Evolutionary conservation across 2,329 filamentous ascomycete species (phyloP).

Genomic region (Escovopsis sp.): DNA sequence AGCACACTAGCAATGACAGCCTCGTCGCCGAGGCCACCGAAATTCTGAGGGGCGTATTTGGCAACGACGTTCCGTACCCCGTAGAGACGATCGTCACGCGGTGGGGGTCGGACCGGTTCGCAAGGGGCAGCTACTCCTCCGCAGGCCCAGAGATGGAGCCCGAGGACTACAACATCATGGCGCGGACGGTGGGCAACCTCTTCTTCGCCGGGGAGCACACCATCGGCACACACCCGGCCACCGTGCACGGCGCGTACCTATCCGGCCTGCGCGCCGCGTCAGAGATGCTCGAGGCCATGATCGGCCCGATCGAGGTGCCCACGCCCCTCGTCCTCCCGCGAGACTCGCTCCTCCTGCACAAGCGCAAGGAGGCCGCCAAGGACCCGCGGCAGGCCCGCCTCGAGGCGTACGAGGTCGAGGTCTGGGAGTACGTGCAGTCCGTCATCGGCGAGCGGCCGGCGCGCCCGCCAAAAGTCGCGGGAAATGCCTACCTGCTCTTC

Average conservation of each 20-base stretch:
- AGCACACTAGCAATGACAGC: conserved; percentile 56
- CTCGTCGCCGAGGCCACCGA: conserved; percentile 69
- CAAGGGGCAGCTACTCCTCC: conserved; percentile 90
- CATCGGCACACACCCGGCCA: conserved; percentile 87
- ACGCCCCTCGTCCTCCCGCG: conserved; percentile 58
- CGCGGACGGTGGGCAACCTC: conserved; percentile 66
- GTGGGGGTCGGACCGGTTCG: conserved; percentile 82
- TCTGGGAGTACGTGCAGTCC: conserved; percentile 34
- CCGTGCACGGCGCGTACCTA: conserved; percentile 90
- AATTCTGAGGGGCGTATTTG: conserved; percentile 65
- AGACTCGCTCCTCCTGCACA: conserved; percentile 32
- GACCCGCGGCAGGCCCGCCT: conserved; percentile 36
- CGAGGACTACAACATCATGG: conserved; percentile 89
- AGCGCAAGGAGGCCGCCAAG: conserved; percentile 37
- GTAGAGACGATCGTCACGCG: conserved; percentile 78
- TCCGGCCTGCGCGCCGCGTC: conserved; percentile 82
- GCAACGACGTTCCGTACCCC: conserved; percentile 55
- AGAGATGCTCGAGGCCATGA: conserved; percentile 65
- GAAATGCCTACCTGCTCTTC: conserved; percentile 81
- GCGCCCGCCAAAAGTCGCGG: conserved; percentile 55
- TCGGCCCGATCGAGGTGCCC: conserved; percentile 68
- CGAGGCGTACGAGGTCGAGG: conserved; percentile 40
- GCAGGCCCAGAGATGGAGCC: conserved; percentile 68
- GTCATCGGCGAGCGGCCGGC: conserved; percentile 60
- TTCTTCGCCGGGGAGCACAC: conserved; percentile 96